Conservation (phyloP, 2,329 filamentous ascomycete genomes). For the Thelonectria discophora region DNA sequence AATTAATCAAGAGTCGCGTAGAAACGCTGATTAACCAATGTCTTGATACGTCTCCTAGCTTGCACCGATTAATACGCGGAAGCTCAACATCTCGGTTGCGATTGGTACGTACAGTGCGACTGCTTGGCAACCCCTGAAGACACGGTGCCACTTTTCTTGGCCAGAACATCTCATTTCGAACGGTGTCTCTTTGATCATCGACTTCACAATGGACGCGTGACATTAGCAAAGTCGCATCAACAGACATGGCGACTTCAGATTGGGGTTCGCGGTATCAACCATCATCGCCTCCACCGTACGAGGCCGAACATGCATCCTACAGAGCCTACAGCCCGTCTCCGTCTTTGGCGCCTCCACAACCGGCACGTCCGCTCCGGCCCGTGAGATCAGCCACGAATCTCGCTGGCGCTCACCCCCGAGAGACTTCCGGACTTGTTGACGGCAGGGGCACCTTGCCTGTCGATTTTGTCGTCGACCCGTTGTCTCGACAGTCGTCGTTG, state of each 20-base stretch:
- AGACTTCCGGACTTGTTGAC: conserved; percentile 35
- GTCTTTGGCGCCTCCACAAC: conserved; percentile 29
- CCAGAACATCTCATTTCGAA: conserved; percentile 14
- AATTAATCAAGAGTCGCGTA: not conserved
- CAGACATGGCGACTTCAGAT: conserved; percentile 19
- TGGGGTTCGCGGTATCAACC: conserved; percentile 29
- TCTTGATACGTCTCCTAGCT: not conserved
- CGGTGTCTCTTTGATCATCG: not conserved
- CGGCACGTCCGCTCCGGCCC: conserved; percentile 35
- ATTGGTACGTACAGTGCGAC: conserved; percentile 11
- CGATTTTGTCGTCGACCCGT: conserved; percentile 39
- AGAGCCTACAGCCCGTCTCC: conserved; percentile 22
- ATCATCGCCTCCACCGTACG: conserved; percentile 17
- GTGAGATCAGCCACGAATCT: conserved; percentile 41
- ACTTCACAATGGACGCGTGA: not conserved
- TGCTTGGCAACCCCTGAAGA: conserved; percentile 12
- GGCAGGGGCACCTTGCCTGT: conserved; percentile 31
- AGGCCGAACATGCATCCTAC: conserved; percentile 17
- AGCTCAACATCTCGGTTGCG: not conserved
- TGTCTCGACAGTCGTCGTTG: conserved; percentile 28
- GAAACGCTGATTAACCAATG: not conserved
- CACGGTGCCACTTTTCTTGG: conserved; percentile 23
- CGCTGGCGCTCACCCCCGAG: conserved; percentile 34
- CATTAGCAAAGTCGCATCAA: not conserved
- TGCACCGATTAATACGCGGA: not conserved